phyloP scores from a whole-genome alignment of 179 eudicot species.

The Gypsophila paniculata region DNA sequence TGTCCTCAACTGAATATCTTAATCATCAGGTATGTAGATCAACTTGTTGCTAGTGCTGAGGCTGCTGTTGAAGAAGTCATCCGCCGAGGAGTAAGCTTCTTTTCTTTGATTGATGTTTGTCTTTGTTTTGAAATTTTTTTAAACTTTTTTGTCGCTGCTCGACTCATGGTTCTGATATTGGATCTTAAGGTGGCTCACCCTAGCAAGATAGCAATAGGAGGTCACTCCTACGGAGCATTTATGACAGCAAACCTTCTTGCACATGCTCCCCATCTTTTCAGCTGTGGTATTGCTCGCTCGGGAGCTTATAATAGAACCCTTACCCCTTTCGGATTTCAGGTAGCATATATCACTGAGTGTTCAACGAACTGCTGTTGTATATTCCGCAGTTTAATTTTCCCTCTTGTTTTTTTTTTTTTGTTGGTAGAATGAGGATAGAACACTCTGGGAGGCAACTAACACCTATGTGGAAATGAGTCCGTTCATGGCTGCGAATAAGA shows the following conservation, averaged over 20 bases:
- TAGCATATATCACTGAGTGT: slow-evolving; percentile 20
- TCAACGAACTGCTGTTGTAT: not conserved
- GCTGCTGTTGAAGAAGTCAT: slow-evolving; percentile 94
- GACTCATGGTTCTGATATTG: slow-evolving; percentile 19
- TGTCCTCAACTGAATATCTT: slow-evolving; percentile 11
- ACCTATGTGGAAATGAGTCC: slow-evolving; percentile 95
- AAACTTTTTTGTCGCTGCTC: not conserved
- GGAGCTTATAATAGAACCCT: slow-evolving; percentile 98
- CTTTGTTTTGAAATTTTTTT: not conserved
- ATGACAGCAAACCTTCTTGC: slow-evolving; percentile 97
- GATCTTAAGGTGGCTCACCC: slow-evolving; percentile 80
- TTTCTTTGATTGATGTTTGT: slow-evolving; percentile 9
- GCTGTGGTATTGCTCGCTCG: slow-evolving; percentile 92
- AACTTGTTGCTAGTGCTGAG: slow-evolving; percentile 92
- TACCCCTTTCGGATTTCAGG: slow-evolving; percentile 99
- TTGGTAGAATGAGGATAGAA: slow-evolving; percentile 82
- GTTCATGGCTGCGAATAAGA: slow-evolving; percentile 84
- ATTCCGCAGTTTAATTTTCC: not conserved
- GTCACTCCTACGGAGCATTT: slow-evolving; percentile 98
- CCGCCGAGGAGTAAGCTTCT: slow-evolving; percentile 68
- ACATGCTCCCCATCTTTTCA: slow-evolving; percentile 94
- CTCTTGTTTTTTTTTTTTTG: not conserved
- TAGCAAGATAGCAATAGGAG: slow-evolving; percentile 85
- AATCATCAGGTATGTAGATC: slow-evolving; percentile 75
- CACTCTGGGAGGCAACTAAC: slow-evolving; percentile 84